Conservation (phyloP, 2,329 filamentous ascomycete genomes). For the Elsinoe necatrix region DNA sequence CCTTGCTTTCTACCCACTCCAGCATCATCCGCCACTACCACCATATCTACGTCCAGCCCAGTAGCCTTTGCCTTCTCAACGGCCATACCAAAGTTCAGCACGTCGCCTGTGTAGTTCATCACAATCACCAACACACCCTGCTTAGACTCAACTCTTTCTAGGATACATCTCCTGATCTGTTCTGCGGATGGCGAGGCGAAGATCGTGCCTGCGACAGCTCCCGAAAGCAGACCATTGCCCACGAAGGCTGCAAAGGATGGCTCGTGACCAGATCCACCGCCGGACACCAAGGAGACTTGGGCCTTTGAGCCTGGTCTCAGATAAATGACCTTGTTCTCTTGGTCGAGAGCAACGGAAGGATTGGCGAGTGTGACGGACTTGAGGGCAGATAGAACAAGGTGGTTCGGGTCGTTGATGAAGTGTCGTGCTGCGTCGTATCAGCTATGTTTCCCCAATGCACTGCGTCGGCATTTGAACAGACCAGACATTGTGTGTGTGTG, state of each 20-base stretch:
- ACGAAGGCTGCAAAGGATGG: conserved; percentile 82
- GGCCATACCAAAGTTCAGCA: conserved; percentile 48
- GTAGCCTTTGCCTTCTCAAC: conserved; percentile 83
- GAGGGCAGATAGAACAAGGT: conserved; percentile 70
- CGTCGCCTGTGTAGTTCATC: conserved; percentile 60
- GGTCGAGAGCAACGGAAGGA: conserved; percentile 70
- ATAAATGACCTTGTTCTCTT: conserved; percentile 76
- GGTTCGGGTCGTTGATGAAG: conserved; percentile 76
- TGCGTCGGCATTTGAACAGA: conserved; percentile 5
- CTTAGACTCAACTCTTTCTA: conserved; percentile 59
- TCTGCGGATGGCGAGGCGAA: conserved; percentile 75
- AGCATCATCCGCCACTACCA: conserved; percentile 85
- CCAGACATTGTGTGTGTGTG: neutral
- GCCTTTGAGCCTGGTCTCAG: conserved; percentile 49
- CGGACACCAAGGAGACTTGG: conserved; percentile 73
- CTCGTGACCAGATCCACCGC: conserved; percentile 85
- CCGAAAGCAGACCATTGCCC: conserved; percentile 68
- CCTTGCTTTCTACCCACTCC: conserved; percentile 73
- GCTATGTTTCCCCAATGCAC: neutral
- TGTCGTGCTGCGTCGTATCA: conserved; percentile 52
- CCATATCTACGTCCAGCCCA: conserved; percentile 73
- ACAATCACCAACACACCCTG: conserved; percentile 80
- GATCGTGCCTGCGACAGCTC: conserved; percentile 77
- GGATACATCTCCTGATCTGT: conserved; percentile 70
- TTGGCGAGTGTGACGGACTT: conserved; percentile 73